Percentiles rank a stretch among this genome's conserved stretches.
phyloP scores from a whole-genome alignment of 257 asterid genomes.

The Solanum chaucha region DNA sequence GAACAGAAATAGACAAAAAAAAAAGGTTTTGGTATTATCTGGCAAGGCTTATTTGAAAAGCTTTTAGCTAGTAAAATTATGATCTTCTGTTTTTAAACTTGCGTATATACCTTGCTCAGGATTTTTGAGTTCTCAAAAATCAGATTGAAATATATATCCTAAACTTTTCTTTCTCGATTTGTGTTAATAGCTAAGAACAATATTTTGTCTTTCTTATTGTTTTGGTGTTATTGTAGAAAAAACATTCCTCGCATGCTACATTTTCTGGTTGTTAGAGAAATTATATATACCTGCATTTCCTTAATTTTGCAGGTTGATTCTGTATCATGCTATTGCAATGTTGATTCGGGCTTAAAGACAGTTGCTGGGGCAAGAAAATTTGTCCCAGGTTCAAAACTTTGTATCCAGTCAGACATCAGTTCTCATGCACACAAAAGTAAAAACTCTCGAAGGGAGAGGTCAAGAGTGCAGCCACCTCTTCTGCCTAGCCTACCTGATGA shows the following conservation, averaged over 20 bases:
- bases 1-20: neutral
- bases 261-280: neutral
- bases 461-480: conserved; percentile 36
- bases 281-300: neutral
- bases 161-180: neutral
- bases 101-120: neutral
- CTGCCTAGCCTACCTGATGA: conserved; percentile 46
- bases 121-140: neutral
- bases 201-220: neutral
- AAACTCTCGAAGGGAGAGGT: conserved; percentile 32
- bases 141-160: neutral
- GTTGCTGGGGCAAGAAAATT: conserved; percentile 41
- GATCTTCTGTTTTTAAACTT: neutral
- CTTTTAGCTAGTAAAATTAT: neutral
- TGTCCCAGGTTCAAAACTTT: conserved; percentile 40
- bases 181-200: neutral
- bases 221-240: neutral
- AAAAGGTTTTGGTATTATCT: neutral
- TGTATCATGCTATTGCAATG: conserved; percentile 46
- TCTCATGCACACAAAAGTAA: conserved; percentile 31
- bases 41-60: neutral
- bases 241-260: neutral
- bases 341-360: conserved; percentile 33
- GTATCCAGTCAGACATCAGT: conserved; percentile 39
- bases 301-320: conserved; percentile 33